phyloP scores from a whole-genome alignment of 106 monocot species.

The Agapanthus africanus region DNA sequence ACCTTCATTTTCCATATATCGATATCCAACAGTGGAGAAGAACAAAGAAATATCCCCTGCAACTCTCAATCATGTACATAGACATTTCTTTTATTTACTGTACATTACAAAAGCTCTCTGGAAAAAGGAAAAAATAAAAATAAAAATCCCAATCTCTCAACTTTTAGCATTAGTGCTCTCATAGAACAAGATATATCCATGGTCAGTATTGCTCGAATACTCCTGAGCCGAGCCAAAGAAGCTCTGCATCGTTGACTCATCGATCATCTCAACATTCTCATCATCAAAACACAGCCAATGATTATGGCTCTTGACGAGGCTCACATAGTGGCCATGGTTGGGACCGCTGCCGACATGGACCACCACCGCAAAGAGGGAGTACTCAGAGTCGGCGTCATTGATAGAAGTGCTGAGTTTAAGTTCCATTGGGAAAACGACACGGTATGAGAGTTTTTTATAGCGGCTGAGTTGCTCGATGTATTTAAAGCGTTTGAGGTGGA shows the following conservation, averaged over 20 bases:
- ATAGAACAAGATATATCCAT: slow-evolving; percentile 36
- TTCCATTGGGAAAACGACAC: slow-evolving; percentile 46
- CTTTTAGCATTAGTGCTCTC: slow-evolving; percentile 16
- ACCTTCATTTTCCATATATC: no score
- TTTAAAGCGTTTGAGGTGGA: slow-evolving; percentile 56
- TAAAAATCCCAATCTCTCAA: background rate
- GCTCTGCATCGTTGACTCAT: slow-evolving; percentile 25
- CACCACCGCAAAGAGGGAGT: slow-evolving; percentile 45
- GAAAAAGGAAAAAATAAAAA: background rate
- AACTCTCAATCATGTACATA: no score
- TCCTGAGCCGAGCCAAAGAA: slow-evolving; percentile 39
- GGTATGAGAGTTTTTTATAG: slow-evolving; percentile 45
- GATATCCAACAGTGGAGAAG: no score
- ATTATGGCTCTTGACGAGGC: slow-evolving; percentile 35
- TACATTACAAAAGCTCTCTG: background rate
- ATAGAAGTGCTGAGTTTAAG: slow-evolving; percentile 35
- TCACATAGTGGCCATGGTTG: slow-evolving; percentile 50
- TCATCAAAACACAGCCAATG: slow-evolving; percentile 31
- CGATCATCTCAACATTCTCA: slow-evolving; percentile 34
- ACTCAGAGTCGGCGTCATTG: slow-evolving; percentile 24
- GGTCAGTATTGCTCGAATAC: slow-evolving; percentile 28
- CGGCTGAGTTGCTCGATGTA: slow-evolving; percentile 50
- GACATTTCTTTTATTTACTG: background rate
- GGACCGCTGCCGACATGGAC: slow-evolving; percentile 53
- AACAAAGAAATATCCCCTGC: no score